Percentiles rank a stretch among this genome's conserved stretches.
These are phyloP conservation scores for Ceratopteris richardii DNA, from an alignment of 75 land plant species.

Conservation along the genomic window DNA sequence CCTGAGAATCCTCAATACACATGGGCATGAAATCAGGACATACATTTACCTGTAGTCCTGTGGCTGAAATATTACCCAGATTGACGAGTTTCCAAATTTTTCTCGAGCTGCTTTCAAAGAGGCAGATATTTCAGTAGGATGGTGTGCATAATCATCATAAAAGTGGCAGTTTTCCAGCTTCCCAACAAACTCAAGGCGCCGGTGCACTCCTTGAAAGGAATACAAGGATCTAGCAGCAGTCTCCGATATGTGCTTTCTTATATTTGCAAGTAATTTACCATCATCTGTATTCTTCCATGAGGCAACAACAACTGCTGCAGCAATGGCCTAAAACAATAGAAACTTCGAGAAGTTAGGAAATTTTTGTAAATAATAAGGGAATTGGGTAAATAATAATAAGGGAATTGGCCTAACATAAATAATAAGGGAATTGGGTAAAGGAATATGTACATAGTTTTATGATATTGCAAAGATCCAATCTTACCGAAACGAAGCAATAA, in stretches of 20 bases:
- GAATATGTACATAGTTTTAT: no score
- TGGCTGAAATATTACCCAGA: constrained; percentile 67
- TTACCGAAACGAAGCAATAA: background rate
- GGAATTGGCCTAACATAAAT: no score
- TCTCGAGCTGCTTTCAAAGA: constrained; percentile 51
- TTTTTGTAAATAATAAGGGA: no score
- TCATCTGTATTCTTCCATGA: constrained; percentile 10
- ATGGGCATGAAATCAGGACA: constrained; percentile 1
- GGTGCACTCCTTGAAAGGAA: constrained; percentile 34
- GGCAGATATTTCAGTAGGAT: constrained; percentile 58
- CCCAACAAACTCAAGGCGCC: constrained; percentile 59
- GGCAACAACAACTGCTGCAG: constrained; percentile 18
- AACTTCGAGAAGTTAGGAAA: no score
- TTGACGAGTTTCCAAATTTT: constrained; percentile 26
- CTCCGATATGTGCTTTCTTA: constrained; percentile 19
- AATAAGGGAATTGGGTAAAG: no score
- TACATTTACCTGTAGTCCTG: constrained; percentile 45
- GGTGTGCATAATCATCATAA: constrained; percentile 71
- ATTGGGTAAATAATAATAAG: no score
- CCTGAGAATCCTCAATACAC: background rate
- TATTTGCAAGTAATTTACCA: constrained; percentile 3
- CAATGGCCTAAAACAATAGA: constrained; percentile 42
- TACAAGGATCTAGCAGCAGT: constrained; percentile 30
- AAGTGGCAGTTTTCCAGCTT: constrained; percentile 27
- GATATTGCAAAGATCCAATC: background rate